A percentile compares a stretch with the other conserved stretches of the same genome.
phyloP scores from a whole-genome alignment of 1,139 yeast genomes.

The Candida labiduridarum region DNA sequence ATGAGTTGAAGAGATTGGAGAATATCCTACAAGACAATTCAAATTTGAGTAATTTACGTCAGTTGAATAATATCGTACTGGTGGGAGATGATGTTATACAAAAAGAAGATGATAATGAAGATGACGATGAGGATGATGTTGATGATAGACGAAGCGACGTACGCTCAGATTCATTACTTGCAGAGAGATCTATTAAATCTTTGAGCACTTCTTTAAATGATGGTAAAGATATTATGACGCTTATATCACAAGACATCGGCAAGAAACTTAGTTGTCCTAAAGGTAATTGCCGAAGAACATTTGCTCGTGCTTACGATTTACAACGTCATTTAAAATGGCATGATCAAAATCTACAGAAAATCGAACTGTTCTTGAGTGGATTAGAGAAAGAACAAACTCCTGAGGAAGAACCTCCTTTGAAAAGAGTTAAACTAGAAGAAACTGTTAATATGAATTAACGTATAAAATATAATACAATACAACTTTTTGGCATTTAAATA shows the following conservation, averaged over 20 bases:
- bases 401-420: conserved; percentile 13
- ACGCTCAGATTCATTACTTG: conserved; percentile 20
- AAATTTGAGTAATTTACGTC: conserved; percentile 6
- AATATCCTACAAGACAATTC: conserved; percentile 19
- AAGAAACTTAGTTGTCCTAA: conserved; percentile 48
- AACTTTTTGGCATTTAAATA: neutral
- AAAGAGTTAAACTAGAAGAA: conserved; percentile 11
- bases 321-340: conserved; percentile 61
- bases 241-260: conserved; percentile 39
- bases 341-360: conserved; percentile 34
- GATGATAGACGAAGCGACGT: conserved; percentile 12
- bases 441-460: neutral
- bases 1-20: conserved; percentile 26
- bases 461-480: neutral
- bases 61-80: conserved; percentile 2
- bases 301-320: conserved; percentile 50
- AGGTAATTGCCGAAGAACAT: conserved; percentile 48
- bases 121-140: conserved; percentile 17
- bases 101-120: conserved; percentile 10
- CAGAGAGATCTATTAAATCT: conserved; percentile 30
- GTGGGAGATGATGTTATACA: neutral
- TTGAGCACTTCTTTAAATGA: conserved; percentile 24
- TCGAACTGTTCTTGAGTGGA: conserved; percentile 34
- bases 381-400: conserved; percentile 21
- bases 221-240: conserved; percentile 33